Conservation (phyloP, 108 stramenopile species). For the Chaetoceros tenuissimus region DNA sequence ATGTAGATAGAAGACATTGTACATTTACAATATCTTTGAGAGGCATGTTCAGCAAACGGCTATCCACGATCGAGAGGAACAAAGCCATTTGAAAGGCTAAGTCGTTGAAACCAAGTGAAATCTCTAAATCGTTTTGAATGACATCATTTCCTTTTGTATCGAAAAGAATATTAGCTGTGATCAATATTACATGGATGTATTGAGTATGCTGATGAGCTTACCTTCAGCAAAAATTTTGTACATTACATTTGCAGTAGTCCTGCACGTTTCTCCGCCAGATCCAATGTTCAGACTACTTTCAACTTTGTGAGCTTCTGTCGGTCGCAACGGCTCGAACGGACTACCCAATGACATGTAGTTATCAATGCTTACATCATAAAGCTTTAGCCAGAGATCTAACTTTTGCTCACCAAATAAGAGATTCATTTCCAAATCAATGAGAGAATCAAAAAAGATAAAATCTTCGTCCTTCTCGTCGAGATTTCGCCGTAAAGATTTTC, state of each 20-base stretch:
- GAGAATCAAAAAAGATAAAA: background rate
- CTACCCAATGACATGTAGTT: background rate
- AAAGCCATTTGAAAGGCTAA: background rate
- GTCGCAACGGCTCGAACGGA: background rate
- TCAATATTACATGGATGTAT: too few species aligned
- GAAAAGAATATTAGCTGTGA: too few species aligned
- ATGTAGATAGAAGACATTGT: slow-evolving; percentile 70
- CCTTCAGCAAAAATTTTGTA: background rate
- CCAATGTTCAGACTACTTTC: background rate
- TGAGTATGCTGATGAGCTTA: background rate
- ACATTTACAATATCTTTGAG: slow-evolving; percentile 46
- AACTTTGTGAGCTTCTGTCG: background rate
- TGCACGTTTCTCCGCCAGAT: background rate
- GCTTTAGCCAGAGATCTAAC: background rate
- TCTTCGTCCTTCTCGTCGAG: background rate
- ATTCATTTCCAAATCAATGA: background rate
- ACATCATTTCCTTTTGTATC: too few species aligned
- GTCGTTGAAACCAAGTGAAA: background rate
- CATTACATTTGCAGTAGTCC: background rate
- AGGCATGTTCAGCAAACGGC: slow-evolving; percentile 8
- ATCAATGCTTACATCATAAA: background rate
- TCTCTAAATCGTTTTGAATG: background rate
- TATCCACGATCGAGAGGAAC: background rate
- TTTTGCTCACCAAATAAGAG: background rate
- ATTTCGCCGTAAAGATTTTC: too few species aligned